Conservation (phyloP, 2,329 filamentous ascomycete species). For the Penicillium sp. region DNA sequence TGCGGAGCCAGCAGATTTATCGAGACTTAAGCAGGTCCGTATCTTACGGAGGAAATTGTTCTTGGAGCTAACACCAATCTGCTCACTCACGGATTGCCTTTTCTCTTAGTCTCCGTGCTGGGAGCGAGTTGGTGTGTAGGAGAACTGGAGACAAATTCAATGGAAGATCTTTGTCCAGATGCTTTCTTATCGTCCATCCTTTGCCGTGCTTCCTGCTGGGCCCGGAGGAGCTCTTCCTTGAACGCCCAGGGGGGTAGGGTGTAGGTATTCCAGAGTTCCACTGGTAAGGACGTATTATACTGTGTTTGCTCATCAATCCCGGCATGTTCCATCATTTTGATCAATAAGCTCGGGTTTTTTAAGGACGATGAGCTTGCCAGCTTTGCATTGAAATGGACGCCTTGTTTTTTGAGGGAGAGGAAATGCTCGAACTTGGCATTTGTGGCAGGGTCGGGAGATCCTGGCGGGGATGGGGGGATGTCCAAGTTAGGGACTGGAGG, state of each 20-base stretch:
- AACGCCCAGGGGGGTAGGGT: slow-evolving; percentile 45
- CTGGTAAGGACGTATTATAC: slow-evolving; percentile 53
- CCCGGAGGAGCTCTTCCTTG: slow-evolving; percentile 48
- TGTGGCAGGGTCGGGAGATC: slow-evolving; percentile 43
- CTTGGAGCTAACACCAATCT: background rate
- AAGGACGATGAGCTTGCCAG: slow-evolving; percentile 58
- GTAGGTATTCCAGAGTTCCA: slow-evolving; percentile 41
- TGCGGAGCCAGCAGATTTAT: background rate
- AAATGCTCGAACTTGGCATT: slow-evolving; percentile 63
- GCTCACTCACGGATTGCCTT: background rate
- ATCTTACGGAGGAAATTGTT: background rate
- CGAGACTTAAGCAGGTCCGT: background rate
- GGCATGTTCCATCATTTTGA: slow-evolving; percentile 59
- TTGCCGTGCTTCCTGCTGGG: slow-evolving; percentile 40
- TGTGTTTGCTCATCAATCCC: slow-evolving; percentile 55
- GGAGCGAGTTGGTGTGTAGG: background rate
- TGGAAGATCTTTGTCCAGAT: slow-evolving; percentile 34
- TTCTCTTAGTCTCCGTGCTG: background rate
- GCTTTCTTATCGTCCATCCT: slow-evolving; percentile 36
- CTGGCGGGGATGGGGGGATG: slow-evolving; percentile 49
- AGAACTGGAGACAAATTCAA: slow-evolving; percentile 42
- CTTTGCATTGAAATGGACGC: slow-evolving; percentile 64
- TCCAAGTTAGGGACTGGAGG: slow-evolving; percentile 46
- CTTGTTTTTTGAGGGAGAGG: slow-evolving; percentile 61
- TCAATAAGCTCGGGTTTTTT: slow-evolving; percentile 59